Conservation (phyloP, 2,329 filamentous ascomycete species). For the Clarireedia paspali region DNA sequence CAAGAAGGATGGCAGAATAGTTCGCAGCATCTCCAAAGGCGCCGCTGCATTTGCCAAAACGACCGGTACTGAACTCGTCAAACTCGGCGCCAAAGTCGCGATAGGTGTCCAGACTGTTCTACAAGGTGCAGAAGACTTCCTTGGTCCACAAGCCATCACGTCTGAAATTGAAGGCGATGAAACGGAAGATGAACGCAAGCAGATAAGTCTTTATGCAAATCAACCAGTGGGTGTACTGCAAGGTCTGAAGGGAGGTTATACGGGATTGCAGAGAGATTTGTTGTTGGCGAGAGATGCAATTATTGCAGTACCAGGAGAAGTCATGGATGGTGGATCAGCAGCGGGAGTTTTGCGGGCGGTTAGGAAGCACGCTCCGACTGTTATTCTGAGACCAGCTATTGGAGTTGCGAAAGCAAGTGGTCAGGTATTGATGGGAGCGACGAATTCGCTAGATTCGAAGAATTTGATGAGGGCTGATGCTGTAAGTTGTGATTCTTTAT, state of each 20-base stretch:
- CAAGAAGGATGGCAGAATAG: slow-evolving; percentile 83
- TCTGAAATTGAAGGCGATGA: slow-evolving; percentile 43
- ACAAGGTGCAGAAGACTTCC: slow-evolving; percentile 76
- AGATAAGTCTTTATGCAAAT: slow-evolving; percentile 86
- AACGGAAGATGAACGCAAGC: slow-evolving; percentile 64
- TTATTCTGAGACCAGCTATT: slow-evolving; percentile 84
- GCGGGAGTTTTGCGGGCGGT: slow-evolving; percentile 74
- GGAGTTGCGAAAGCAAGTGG: slow-evolving; percentile 84
- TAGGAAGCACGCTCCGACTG: slow-evolving; percentile 76
- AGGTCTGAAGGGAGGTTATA: slow-evolving; percentile 75
- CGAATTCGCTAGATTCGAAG: slow-evolving; percentile 79
- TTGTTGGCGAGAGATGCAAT: slow-evolving; percentile 82
- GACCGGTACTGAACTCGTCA: slow-evolving; percentile 89
- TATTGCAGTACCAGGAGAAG: slow-evolving; percentile 86
- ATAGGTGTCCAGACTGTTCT: slow-evolving; percentile 92
- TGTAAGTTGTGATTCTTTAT: slow-evolving; percentile 49
- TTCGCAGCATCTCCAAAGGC: slow-evolving; percentile 88
- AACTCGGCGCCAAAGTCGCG: slow-evolving; percentile 86
- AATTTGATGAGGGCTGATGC: slow-evolving; percentile 79
- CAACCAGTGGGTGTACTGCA: slow-evolving; percentile 86
- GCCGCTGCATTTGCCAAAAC: slow-evolving; percentile 85
- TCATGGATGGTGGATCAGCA: slow-evolving; percentile 79
- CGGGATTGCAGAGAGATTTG: slow-evolving; percentile 79
- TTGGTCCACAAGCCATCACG: slow-evolving; percentile 39
- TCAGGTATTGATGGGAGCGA: slow-evolving; percentile 83